Conservation (phyloP, 257 asterid species). For the Voacanga thouarsii region DNA sequence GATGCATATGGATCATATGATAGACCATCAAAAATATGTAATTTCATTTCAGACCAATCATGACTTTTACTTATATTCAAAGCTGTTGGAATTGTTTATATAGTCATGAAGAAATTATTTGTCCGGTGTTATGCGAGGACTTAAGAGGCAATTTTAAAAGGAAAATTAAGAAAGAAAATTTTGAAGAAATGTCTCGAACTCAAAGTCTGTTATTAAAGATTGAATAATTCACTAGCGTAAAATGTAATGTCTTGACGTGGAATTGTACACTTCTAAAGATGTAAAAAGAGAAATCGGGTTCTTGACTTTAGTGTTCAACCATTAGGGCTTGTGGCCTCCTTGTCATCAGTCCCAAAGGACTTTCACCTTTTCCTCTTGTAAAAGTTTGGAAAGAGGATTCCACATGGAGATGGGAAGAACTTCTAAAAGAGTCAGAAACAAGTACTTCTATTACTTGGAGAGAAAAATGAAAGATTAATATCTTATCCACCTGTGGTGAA, state of each 20-base stretch:
- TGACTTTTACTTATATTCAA: too few species aligned
- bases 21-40: background rate
- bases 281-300: too few species aligned
- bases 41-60: too few species aligned
- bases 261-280: too few species aligned
- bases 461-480: constrained; percentile 1
- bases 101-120: background rate
- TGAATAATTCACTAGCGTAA: too few species aligned
- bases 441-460: constrained; percentile 4
- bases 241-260: too few species aligned
- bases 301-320: too few species aligned
- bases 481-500: background rate
- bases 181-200: too few species aligned
- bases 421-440: background rate
- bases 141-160: too few species aligned
- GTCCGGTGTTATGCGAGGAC: too few species aligned
- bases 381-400: background rate
- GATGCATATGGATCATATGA: background rate
- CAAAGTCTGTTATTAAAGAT: too few species aligned
- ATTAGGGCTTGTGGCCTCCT: background rate
- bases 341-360: background rate
- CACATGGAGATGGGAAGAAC: background rate
- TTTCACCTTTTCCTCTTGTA: background rate
- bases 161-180: too few species aligned
- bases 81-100: background rate